Evolutionary conservation across 73 alveolate species (phyloP).

Genomic region (Paramecium sexaurelia): DNA sequence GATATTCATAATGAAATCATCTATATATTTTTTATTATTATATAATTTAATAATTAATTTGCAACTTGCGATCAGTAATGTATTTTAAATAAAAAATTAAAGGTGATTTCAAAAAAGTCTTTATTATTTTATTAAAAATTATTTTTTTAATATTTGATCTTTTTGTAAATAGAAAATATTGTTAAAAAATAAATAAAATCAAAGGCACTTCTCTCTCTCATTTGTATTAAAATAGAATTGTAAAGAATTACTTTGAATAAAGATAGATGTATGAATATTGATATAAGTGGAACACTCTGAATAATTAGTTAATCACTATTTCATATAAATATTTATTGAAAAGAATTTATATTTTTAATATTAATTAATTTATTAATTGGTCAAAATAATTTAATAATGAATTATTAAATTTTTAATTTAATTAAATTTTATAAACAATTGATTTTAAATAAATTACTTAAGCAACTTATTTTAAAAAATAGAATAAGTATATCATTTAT

Average conservation of each 20-base stretch:
- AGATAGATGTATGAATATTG: too few species aligned
- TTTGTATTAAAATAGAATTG: too few species aligned
- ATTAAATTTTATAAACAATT: neutral
- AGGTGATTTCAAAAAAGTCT: neutral
- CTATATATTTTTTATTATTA: neutral
- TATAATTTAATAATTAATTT: neutral
- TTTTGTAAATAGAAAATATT: too few species aligned
- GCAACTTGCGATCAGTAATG: neutral
- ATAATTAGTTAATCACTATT: too few species aligned
- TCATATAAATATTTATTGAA: too few species aligned
- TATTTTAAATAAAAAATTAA: neutral
- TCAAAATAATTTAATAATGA: neutral
- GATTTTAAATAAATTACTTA: neutral
- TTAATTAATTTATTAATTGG: neutral
- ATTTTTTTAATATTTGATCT: neutral
- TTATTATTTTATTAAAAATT: neutral
- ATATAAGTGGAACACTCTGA: too few species aligned
- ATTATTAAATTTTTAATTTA: neutral
- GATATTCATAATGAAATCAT: too few species aligned
- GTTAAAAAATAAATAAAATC: too few species aligned
- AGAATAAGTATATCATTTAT: too few species aligned
- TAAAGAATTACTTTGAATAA: too few species aligned
- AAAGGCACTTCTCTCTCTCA: too few species aligned
- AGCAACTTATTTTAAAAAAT: neutral
- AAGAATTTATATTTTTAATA: neutral